These are phyloP conservation scores for Sclerotinia sclerotiorum DNA, from an alignment of 2,329 filamentous ascomycete species.

Conservation along the genomic window DNA sequence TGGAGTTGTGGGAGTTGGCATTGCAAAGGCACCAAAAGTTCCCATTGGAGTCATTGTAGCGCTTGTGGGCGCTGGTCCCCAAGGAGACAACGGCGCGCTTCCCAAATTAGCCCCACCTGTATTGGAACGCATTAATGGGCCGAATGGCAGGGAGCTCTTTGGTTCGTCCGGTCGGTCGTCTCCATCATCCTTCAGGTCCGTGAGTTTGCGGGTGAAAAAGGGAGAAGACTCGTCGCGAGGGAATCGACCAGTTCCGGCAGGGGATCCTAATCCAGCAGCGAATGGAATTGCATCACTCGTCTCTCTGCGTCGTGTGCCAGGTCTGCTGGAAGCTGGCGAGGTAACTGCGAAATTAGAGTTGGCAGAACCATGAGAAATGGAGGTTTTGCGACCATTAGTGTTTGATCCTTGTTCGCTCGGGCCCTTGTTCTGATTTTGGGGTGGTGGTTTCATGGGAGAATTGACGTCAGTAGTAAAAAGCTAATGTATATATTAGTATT, in stretches of 20 bases:
- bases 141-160: slow-evolving; percentile 44
- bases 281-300: slow-evolving; percentile 67
- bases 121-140: slow-evolving; percentile 54
- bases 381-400: slow-evolving; percentile 73
- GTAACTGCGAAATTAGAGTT: slow-evolving; percentile 65
- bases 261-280: slow-evolving; percentile 54
- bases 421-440: slow-evolving; percentile 61
- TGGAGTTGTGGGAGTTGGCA: slow-evolving; percentile 56
- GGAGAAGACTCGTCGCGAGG: slow-evolving; percentile 61
- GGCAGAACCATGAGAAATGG: slow-evolving; percentile 66
- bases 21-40: slow-evolving; percentile 86
- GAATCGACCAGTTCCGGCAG: slow-evolving; percentile 58
- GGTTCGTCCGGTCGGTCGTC: slow-evolving; percentile 54
- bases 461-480: slow-evolving; percentile 86
- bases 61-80: slow-evolving; percentile 50
- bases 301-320: slow-evolving; percentile 77
- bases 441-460: slow-evolving; percentile 83
- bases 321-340: slow-evolving; percentile 72
- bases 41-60: slow-evolving; percentile 72
- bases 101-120: slow-evolving; percentile 49
- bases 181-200: slow-evolving; percentile 53
- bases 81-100: slow-evolving; percentile 49
- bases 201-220: slow-evolving; percentile 56
- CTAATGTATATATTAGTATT: slow-evolving; percentile 48
- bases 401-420: slow-evolving; percentile 56